Base-by-base conservation (phyloP, 2,329 filamentous ascomycete species). In the Pseudogymnoascus sp. region DNA sequence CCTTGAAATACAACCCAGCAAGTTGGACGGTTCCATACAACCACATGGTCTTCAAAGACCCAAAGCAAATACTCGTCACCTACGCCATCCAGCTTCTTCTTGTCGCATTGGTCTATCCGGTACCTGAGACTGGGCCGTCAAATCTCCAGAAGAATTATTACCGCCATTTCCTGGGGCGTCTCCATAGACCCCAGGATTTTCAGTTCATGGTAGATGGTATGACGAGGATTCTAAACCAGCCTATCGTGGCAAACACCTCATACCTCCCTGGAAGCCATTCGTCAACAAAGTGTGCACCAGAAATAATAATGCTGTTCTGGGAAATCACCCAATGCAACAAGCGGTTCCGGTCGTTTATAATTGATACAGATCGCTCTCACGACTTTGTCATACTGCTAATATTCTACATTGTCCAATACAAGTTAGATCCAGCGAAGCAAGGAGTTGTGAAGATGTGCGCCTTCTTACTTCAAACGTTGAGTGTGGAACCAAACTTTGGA, bases 271-370 rank as follows among this genome's bases (percentile, higher is more conserved):
- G 92, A 4, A 88, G 87, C 38, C 90, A 95, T 69, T 84, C 88
- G 57, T 84, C 88, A 0, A 79, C 90, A 59, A 90, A 90, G 70
- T 96, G 93, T 81, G 91, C 92, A 0, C 92, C 94, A 1, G 94
- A 99, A 74, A 95, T 95, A 78, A 86, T 97, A 61, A 94, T 97
- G 83, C 25, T 99, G 2, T 97, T 97, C 71, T 99, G 94, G 94
- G 94, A 99, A 77, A 86, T 91, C 37, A 85, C 94, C 4, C 94
- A 99, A 74, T 97, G 93, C 81, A 99, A 99, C 76, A 97, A 96
- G 76, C 84, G 93, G 63, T 99, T 99, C 76, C 84, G 94, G 33
- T 91, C 92, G 1, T 99, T 97, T 74, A 94, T 99, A 69, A 93
- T 97, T 65, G 94, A 99, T 68, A 97, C 94, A 0, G 91, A 94